These are phyloP conservation scores for Boletus chippewaensis DNA, from an alignment of 1,284 basidiomycete genomes.

Conservation along the genomic window DNA sequence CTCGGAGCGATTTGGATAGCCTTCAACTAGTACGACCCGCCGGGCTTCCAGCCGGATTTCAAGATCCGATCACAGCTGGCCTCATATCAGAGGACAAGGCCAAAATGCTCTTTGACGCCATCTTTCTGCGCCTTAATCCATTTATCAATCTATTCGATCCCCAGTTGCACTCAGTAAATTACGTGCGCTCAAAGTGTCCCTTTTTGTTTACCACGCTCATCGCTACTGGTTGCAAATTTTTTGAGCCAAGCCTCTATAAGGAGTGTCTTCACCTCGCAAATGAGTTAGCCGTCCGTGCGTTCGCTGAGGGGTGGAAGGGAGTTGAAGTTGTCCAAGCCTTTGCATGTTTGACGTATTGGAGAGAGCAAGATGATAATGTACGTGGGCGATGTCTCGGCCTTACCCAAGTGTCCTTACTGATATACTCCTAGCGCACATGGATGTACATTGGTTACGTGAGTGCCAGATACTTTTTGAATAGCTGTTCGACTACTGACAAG, in stretches of 20 bases:
- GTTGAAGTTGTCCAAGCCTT: slow-evolving; percentile 82
- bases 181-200: slow-evolving; percentile 67
- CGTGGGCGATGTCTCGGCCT: slow-evolving; percentile 23
- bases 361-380: slow-evolving; percentile 73
- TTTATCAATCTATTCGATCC: slow-evolving; percentile 84
- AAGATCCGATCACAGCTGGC: slow-evolving; percentile 64
- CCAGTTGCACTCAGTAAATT: slow-evolving; percentile 62
- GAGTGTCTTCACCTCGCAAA: slow-evolving; percentile 62
- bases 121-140: slow-evolving; percentile 74
- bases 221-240: slow-evolving; percentile 82
- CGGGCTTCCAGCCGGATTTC: slow-evolving; percentile 36
- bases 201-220: slow-evolving; percentile 78
- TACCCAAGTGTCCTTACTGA: slow-evolving; percentile 19
- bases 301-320: slow-evolving; percentile 66
- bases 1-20: slow-evolving; percentile 28
- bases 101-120: slow-evolving; percentile 61
- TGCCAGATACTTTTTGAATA: slow-evolving; percentile 6
- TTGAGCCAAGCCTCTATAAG: slow-evolving; percentile 62
- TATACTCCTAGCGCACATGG: slow-evolving; percentile 59
- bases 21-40: slow-evolving; percentile 33
- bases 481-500: slow-evolving; percentile 10
- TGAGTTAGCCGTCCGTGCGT: slow-evolving; percentile 67
- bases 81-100: slow-evolving; percentile 63
- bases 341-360: slow-evolving; percentile 82
- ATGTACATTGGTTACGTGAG: slow-evolving; percentile 76